phyloP scores from a whole-genome alignment of 208 protist species.

The Trypanosoma theileri region DNA sequence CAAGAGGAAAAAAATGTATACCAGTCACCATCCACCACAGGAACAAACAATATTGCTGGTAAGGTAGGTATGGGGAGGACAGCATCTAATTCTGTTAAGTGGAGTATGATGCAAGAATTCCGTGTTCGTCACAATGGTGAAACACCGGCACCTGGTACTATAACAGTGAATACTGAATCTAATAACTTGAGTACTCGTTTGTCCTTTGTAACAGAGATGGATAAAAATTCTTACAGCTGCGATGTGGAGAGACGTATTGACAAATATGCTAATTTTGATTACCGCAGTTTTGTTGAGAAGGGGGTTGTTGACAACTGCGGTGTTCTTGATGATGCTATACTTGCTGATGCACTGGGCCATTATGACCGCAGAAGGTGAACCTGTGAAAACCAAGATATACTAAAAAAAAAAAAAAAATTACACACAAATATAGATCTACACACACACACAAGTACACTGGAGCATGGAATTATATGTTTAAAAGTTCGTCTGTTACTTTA shows the following conservation, averaged over 20 bases:
- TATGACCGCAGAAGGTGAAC: slow-evolving; percentile 47
- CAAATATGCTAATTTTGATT: slow-evolving; percentile 73
- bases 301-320: slow-evolving; percentile 42
- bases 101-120: slow-evolving; percentile 33
- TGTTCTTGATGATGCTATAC: slow-evolving; percentile 70
- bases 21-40: too few relatives aligned
- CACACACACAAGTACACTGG: neutral
- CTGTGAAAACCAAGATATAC: neutral
- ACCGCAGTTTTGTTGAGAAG: slow-evolving; percentile 66
- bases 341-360: slow-evolving; percentile 75
- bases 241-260: slow-evolving; percentile 45
- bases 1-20: slow-evolving; percentile 18
- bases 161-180: slow-evolving; percentile 6
- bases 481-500: slow-evolving; percentile 2
- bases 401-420: too few relatives aligned
- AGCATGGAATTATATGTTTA: neutral
- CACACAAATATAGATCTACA: neutral
- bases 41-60: neutral
- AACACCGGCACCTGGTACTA: slow-evolving; percentile 4
- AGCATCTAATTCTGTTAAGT: slow-evolving; percentile 16
- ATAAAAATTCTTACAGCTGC: slow-evolving; percentile 46
- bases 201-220: slow-evolving; percentile 44
- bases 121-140: slow-evolving; percentile 29
- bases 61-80: neutral
- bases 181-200: slow-evolving; percentile 24